These are phyloP conservation scores for Voacanga thouarsii DNA, from an alignment of 257 asterid species.

Conservation along the genomic window DNA sequence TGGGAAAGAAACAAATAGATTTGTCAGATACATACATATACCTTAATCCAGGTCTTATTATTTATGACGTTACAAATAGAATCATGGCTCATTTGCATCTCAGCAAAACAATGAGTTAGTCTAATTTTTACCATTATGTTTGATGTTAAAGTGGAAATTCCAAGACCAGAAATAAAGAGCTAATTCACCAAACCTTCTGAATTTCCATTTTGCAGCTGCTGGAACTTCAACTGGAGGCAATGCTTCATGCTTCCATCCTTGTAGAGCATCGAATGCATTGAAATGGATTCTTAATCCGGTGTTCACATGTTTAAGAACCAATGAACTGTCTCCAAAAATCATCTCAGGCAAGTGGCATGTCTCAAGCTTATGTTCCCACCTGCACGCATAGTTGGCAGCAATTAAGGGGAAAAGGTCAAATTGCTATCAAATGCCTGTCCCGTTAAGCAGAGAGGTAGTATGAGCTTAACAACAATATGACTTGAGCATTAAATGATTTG, in stretches of 20 bases:
- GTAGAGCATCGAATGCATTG: conserved; percentile 86
- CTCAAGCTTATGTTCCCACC: conserved; percentile 94
- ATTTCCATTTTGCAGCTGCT: conserved; percentile 97
- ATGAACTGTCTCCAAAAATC: conserved; percentile 88
- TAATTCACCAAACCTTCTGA: conserved; percentile 44
- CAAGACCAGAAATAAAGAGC: not conserved
- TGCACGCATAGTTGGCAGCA: conserved; percentile 27
- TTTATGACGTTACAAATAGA: not conserved
- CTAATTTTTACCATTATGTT: not conserved
- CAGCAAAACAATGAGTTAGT: not conserved
- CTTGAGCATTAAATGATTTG: not conserved
- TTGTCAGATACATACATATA: too few relatives aligned
- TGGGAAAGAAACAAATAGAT: too few relatives aligned
- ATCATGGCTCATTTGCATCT: not conserved
- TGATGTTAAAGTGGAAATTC: not conserved
- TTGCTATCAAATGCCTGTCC: not conserved
- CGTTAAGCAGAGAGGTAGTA: not conserved
- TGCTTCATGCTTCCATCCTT: conserved; percentile 87
- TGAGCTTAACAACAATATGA: not conserved
- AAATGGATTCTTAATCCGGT: conserved; percentile 68
- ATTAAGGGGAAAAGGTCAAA: not conserved
- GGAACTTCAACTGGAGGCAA: conserved; percentile 99
- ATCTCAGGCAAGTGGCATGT: conserved; percentile 94
- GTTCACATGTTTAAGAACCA: conserved; percentile 65
- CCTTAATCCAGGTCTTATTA: not conserved